These are phyloP conservation scores for Botrytis fragariae DNA, from an alignment of 2,329 filamentous ascomycete genomes.

Conservation along the genomic window DNA sequence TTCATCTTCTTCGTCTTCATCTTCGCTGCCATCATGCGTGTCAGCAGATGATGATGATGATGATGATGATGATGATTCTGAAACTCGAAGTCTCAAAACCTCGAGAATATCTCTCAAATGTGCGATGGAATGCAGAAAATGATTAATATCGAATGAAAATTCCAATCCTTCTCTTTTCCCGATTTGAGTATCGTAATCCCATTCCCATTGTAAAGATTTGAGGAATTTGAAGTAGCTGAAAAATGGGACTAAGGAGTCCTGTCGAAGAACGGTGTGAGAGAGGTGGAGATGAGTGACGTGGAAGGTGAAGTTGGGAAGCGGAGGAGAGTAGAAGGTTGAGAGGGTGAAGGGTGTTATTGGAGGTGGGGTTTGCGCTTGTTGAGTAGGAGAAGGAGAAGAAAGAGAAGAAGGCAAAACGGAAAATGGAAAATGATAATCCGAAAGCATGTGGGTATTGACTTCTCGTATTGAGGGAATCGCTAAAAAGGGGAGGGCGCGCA, in stretches of 20 bases:
- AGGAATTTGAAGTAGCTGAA: constrained; percentile 2
- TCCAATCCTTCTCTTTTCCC: neutral
- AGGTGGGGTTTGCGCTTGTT: neutral
- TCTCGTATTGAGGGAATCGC: constrained; percentile 5
- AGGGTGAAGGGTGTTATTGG: neutral
- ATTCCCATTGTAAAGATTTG: constrained; percentile 5
- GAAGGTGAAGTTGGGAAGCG: constrained; percentile 11
- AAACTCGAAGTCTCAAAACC: neutral
- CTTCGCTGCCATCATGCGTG: neutral
- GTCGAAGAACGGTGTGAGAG: constrained; percentile 1
- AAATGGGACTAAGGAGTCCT: neutral
- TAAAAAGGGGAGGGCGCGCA: constrained; percentile 11
- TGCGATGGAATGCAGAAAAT: neutral
- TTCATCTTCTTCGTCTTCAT: neutral
- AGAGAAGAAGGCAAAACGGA: neutral
- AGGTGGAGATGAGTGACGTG: constrained; percentile 2
- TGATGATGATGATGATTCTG: neutral
- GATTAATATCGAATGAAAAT: neutral
- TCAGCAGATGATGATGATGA: neutral
- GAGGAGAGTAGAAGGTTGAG: neutral
- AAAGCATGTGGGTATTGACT: constrained; percentile 15
- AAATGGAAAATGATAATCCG: constrained; percentile 13
- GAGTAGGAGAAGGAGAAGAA: neutral
- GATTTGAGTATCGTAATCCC: neutral
- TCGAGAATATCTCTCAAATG: neutral